Evolutionary conservation across 441 rosid species (phyloP), one percentile per base, ranked within the genome.

Genomic region (Lepidium campestre): DNA sequence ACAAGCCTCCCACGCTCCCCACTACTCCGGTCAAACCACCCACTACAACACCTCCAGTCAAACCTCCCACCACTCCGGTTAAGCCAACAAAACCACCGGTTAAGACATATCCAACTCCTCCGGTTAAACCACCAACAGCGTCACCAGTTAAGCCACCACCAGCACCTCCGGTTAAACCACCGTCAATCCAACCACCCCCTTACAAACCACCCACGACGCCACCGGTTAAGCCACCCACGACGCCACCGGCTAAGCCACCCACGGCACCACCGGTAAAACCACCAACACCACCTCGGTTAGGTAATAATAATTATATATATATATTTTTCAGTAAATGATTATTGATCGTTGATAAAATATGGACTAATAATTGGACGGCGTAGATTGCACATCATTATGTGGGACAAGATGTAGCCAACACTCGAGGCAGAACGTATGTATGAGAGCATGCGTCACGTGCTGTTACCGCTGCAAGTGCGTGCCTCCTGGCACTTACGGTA

Each of bases 401-500:
- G 86, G 70, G 48, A 72, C 74, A 4, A 82, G 98, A 60, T 92
- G 98, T 83, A 78, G 76, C 41, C 32, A 69, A 44, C 98, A 90
- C 59, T 90, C 96, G 1, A 88, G 96, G 78, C 60, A 66, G 70
- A 85, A 79, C 47, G 4, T 80, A 1, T 92, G 98, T 72, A 44
- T 62, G 50, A 81, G 97, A 69, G 97, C 88, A 20, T 92, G 98
- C 80, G 65, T 75, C 76, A 83, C 93, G 53, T 92, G 98, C 81
- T 92, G 98, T 47, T 79, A 78, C 62, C 75, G 90, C 57, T 92
- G 98, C 88, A 90, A 84, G 61, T 92, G 98, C 15, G 97, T 90
- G 46, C 98, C 98, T 0, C 98, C 98, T 9, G 97, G 97, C 32
- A 90, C 96, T 11, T 88, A 83, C 40, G 98, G 98, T 13, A 90